A percentile compares a stretch with the other conserved stretches of the same genome.
Conservation (phyloP, 306 rosid genomes). For the Oxytropis ochrocephala region DNA sequence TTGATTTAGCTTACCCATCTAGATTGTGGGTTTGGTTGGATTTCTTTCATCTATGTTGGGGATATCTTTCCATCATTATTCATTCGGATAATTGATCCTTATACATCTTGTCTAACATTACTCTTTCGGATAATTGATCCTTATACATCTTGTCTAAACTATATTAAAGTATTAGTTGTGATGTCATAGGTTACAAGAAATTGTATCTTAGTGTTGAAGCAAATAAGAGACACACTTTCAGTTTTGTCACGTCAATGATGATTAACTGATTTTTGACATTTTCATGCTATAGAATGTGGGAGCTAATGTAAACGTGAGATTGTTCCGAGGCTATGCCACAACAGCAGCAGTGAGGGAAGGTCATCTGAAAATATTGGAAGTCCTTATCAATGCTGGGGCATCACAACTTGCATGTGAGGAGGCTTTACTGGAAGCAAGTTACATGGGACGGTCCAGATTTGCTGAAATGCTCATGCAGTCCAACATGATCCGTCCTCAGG, state of each 20-base stretch:
- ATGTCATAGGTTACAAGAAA: neutral
- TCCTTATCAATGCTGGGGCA: constrained; percentile 47
- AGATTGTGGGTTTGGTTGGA: neutral
- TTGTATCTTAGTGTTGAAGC: neutral
- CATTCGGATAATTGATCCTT: constrained; percentile 12
- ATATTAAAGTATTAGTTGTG: neutral
- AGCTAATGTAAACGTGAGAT: constrained; percentile 45
- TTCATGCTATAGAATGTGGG: constrained; percentile 36
- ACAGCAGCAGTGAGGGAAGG: constrained; percentile 61
- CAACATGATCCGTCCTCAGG: constrained; percentile 42
- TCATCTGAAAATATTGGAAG: constrained; percentile 35
- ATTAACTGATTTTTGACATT: neutral
- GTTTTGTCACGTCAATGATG: neutral
- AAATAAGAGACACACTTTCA: neutral
- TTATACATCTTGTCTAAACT: no score
- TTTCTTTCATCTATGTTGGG: constrained; percentile 5
- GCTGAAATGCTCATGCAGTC: constrained; percentile 50
- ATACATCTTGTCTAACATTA: neutral
- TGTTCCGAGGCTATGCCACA: constrained; percentile 55
- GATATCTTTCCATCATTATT: constrained; percentile 13
- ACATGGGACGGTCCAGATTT: constrained; percentile 33
- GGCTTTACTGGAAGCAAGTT: constrained; percentile 62
- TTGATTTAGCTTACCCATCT: constrained; percentile 5
- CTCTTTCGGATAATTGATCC: no score
- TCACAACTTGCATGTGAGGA: constrained; percentile 65